Conservation (phyloP, 129 eudicot species). For the Cynara cardunculus region DNA sequence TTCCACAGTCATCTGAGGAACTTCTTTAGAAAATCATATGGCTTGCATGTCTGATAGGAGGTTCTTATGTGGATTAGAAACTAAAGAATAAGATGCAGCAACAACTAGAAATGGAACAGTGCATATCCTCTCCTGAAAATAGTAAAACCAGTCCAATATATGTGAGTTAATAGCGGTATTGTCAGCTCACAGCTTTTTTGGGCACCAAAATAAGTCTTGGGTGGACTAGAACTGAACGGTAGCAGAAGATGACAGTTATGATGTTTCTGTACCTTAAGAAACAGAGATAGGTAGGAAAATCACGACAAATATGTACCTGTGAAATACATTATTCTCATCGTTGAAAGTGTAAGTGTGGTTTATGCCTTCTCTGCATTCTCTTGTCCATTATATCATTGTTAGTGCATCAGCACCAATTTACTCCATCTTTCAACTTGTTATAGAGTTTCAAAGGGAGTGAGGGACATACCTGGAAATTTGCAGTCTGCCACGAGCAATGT, state of each 20-base stretch:
- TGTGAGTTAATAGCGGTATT: background rate
- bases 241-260: background rate
- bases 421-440: background rate
- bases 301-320: background rate
- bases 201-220: background rate
- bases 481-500: slow-evolving; percentile 81
- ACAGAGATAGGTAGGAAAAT: background rate
- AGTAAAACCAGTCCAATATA: background rate
- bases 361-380: slow-evolving; percentile 1
- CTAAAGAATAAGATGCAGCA: background rate
- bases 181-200: background rate
- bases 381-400: background rate
- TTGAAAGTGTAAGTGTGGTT: background rate
- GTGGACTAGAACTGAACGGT: background rate
- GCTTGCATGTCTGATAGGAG: background rate
- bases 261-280: background rate
- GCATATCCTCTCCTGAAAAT: background rate
- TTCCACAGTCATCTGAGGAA: background rate
- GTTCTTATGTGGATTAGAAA: background rate
- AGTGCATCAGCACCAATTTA: background rate
- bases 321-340: background rate
- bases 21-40: background rate
- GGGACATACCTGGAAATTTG: slow-evolving; percentile 75
- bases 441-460: slow-evolving; percentile 88
- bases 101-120: background rate